Percentiles rank a stretch among this genome's conserved stretches.
These are phyloP conservation scores for Teunomyces cretensis DNA, from an alignment of 805 yeast species.

Conservation along the genomic window DNA sequence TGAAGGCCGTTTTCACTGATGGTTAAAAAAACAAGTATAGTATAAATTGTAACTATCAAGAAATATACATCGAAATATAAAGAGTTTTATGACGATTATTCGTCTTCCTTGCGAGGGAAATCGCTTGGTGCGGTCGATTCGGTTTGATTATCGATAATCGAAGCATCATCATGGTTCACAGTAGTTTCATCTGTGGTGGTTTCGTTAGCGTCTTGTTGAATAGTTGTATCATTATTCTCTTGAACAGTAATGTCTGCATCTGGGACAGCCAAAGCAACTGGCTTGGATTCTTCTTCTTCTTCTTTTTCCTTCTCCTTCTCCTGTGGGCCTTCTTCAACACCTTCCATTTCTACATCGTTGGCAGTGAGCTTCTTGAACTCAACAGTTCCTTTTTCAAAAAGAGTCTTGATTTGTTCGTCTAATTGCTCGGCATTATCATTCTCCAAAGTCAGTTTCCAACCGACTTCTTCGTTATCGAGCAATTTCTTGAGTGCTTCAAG, in stretches of 20 bases:
- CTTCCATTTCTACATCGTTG: constrained; percentile 5
- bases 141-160: constrained; percentile 17
- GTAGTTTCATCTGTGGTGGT: constrained; percentile 45
- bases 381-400: constrained; percentile 41
- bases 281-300: background rate
- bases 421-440: constrained; percentile 35
- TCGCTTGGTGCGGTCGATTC: constrained; percentile 7
- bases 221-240: constrained; percentile 47
- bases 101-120: constrained; percentile 5
- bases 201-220: constrained; percentile 49
- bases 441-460: constrained; percentile 51
- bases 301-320: background rate
- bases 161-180: constrained; percentile 26
- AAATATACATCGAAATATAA: background rate
- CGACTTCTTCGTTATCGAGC: constrained; percentile 49
- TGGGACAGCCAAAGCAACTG: background rate
- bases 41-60: constrained; percentile 2
- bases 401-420: constrained; percentile 29
- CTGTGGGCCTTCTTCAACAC: constrained; percentile 5
- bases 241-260: constrained; percentile 53
- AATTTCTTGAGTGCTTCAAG: constrained; percentile 33
- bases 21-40: background rate
- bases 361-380: constrained; percentile 16
- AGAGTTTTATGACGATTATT: background rate
- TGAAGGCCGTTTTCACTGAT: constrained; percentile 30